phyloP scores from a whole-genome alignment of 129 eudicot species.

The Ambrosia trifida region DNA sequence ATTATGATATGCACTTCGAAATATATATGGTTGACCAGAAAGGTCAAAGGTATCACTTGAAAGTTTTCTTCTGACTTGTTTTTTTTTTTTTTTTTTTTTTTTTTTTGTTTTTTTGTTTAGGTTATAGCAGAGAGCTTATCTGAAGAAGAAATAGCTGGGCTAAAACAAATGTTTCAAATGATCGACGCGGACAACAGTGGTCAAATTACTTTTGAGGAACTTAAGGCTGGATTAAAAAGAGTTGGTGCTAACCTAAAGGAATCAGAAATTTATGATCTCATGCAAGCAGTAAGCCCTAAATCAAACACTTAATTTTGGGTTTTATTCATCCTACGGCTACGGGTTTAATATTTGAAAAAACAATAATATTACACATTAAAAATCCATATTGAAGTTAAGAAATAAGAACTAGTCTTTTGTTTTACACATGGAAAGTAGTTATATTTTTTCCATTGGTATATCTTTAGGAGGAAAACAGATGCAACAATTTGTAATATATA shows the following conservation, averaged over 20 bases:
- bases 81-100: too few relatives aligned
- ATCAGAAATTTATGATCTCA: conserved; percentile 76
- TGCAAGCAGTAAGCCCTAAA: conserved; percentile 72
- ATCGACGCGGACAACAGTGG: conserved; percentile 80
- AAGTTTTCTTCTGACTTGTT: too few relatives aligned
- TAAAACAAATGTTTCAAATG: conserved; percentile 78
- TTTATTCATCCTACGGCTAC: not conserved
- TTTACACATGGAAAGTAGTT: too few relatives aligned
- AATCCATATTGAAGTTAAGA: not conserved
- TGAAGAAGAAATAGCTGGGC: conserved; percentile 90
- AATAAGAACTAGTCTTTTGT: too few relatives aligned
- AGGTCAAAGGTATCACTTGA: conserved; percentile 16
- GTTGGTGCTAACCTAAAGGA: conserved; percentile 78
- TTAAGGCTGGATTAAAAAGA: conserved; percentile 65
- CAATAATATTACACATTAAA: not conserved
- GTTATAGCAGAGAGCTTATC: conserved; percentile 75
- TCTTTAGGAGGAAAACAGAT: too few relatives aligned
- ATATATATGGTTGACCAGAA: conserved; percentile 3
- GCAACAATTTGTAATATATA: too few relatives aligned
- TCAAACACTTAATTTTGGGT: not conserved
- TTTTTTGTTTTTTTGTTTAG: too few relatives aligned
- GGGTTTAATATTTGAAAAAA: not conserved
- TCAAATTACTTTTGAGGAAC: conserved; percentile 76
- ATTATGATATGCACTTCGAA: not conserved
- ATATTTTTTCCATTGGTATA: too few relatives aligned